phyloP scores from a whole-genome alignment of 495 filamentous ascomycete species.

The Neurospora tetraspora region DNA sequence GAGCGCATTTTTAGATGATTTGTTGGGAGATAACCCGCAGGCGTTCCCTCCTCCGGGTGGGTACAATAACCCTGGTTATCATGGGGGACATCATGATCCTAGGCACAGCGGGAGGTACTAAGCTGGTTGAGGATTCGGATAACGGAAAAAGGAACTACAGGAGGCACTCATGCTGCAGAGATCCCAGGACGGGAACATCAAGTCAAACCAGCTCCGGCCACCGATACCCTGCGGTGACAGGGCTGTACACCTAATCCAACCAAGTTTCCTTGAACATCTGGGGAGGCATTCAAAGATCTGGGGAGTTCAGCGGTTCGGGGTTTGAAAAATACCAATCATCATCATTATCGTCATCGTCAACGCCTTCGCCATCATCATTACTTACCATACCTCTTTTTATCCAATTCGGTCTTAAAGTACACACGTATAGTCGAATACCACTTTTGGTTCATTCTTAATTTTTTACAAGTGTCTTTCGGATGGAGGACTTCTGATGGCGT shows the following conservation, averaged over 20 bases:
- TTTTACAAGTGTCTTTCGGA: neutral
- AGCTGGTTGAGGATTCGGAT: neutral
- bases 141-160: neutral
- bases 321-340: neutral
- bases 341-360: neutral
- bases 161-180: neutral
- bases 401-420: neutral
- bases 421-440: neutral
- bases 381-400: neutral
- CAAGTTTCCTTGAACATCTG: neutral
- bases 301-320: neutral
- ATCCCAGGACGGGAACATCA: neutral
- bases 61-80: neutral
- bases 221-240: neutral
- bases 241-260: neutral
- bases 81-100: constrained; percentile 2
- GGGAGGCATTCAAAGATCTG: neutral
- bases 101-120: constrained; percentile 11
- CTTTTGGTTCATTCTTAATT: neutral
- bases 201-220: neutral
- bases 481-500: neutral
- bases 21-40: constrained; percentile 56
- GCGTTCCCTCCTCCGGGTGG: constrained; percentile 25
- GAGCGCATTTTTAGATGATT: constrained; percentile 85
- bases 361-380: neutral